These are phyloP conservation scores for Geotrichum fermentans DNA, from an alignment of 1,139 yeast species.

Conservation along the genomic window DNA sequence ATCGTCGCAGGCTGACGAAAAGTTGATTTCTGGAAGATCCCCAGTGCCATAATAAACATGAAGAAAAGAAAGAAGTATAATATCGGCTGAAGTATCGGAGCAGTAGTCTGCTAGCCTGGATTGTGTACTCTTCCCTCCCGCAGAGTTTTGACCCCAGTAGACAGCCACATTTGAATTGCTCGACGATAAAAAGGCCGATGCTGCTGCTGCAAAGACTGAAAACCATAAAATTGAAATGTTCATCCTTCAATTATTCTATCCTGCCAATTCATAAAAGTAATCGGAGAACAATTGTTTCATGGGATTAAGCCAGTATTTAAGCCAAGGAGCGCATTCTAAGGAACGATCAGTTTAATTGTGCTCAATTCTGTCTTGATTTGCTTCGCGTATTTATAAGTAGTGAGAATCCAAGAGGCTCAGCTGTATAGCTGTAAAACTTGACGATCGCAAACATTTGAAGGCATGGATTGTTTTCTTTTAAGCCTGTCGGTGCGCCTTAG, in stretches of 20 bases:
- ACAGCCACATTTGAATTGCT: constrained; percentile 54
- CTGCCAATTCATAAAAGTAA: no score
- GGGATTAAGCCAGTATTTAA: no score
- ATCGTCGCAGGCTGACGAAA: constrained; percentile 51
- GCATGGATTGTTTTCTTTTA: no score
- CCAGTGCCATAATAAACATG: constrained; percentile 51
- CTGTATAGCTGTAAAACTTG: no score
- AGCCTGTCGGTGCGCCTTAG: no score
- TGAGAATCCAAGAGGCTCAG: no score
- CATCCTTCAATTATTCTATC: background rate
- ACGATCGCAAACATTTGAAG: no score
- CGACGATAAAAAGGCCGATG: background rate
- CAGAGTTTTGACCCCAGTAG: constrained; percentile 90
- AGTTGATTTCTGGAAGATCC: constrained; percentile 49
- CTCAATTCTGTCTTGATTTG: no score
- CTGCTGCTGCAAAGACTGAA: background rate
- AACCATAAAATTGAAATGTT: background rate
- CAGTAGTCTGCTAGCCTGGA: constrained; percentile 63
- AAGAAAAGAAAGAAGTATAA: constrained; percentile 67
- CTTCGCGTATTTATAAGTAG: no score
- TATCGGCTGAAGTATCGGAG: constrained; percentile 61
- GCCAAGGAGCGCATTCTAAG: no score
- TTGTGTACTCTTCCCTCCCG: constrained; percentile 44
- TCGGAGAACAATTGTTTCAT: no score
- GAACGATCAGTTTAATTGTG: no score